Conservation (phyloP, 306 rosid species). For the Nissolia schottii region DNA sequence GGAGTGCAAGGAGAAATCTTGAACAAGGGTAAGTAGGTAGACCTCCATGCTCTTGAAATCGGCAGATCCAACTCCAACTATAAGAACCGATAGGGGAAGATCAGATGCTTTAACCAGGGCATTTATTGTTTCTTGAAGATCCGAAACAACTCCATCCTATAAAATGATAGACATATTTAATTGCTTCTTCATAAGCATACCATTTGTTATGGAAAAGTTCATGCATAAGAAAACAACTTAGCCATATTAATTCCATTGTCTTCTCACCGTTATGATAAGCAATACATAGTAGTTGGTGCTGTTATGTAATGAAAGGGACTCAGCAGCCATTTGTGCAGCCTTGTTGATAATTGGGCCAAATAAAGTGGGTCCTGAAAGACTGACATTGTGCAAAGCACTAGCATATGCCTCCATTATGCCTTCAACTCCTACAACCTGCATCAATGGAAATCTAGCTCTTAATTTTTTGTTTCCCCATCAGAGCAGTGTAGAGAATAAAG, state of each 20-base stretch:
- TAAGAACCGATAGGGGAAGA: slow-evolving; percentile 76
- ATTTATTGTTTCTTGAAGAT: slow-evolving; percentile 79
- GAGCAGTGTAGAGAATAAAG: background rate
- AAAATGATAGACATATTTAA: slow-evolving; percentile 2
- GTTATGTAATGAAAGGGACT: slow-evolving; percentile 38
- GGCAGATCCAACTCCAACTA: slow-evolving; percentile 85
- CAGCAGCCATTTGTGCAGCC: slow-evolving; percentile 67
- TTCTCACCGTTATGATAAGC: slow-evolving; percentile 74
- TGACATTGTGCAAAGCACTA: slow-evolving; percentile 46
- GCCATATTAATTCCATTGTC: background rate
- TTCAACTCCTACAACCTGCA: slow-evolving; percentile 75
- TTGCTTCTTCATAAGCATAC: background rate
- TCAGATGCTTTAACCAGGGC: slow-evolving; percentile 83
- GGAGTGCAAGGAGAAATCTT: background rate
- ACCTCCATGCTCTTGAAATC: slow-evolving; percentile 89
- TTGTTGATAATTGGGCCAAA: slow-evolving; percentile 73
- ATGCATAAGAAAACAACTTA: background rate
- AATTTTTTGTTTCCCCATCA: background rate
- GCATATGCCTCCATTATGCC: slow-evolving; percentile 83
- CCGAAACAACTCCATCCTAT: slow-evolving; percentile 87
- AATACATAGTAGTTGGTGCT: slow-evolving; percentile 54
- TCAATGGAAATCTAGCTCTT: background rate
- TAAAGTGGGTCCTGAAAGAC: slow-evolving; percentile 78
- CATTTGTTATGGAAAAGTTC: background rate
- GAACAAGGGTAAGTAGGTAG: background rate